Evolutionary conservation across 768 basidiomycete genomes (phyloP), one percentile per base, ranked within the genome.

Genomic region (Atractiella rhizophila): DNA sequence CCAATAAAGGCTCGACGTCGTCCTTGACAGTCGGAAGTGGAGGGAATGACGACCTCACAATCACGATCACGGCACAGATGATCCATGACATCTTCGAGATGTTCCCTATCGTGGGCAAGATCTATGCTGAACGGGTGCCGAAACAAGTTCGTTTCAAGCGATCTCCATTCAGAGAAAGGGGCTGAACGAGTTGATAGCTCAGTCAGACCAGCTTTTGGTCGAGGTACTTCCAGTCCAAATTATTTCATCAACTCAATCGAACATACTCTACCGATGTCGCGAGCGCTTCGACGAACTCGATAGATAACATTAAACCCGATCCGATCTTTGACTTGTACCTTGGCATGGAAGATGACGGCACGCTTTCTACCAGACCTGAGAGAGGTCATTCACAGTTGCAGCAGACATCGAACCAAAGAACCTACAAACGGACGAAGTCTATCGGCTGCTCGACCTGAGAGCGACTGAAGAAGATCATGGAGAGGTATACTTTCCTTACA

Each of bases 81-180:
- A 77, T 88, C 26, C 73, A 80, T 51, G 88, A 96, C 53, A 83
- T 96, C 36, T 98, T 98, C 52, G 85, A 96, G 48, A 86, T 91
- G 61, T 96, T 85, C 56, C 86, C 91, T 2, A 76, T 91, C 25
- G 82, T 96, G 11, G 74, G 76, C 29, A 77, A 71, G 57, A 88
- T 85, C 0, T 88, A 91, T 53, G 74, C 63, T 45, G 85, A 88
- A 54, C 85, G 86, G 50, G 86, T 96, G 1, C 85, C 88, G 3
- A 68, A 60, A 48, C 76, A 78, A 66, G 85, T 76, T 62, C 47
- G 56, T 49, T 39, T 42, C 13, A 27, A n/a, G 15, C 36, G 16
- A 4, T 5, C 6, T 26, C 40, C 33, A 18, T 30, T 13, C 20
- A 13, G 1, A 8, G 0, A 15, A 5, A 15, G 16, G 9, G 8